Evolutionary conservation across 495 filamentous ascomycete genomes (phyloP).

Genomic region (Daldinia caldariorum): DNA sequence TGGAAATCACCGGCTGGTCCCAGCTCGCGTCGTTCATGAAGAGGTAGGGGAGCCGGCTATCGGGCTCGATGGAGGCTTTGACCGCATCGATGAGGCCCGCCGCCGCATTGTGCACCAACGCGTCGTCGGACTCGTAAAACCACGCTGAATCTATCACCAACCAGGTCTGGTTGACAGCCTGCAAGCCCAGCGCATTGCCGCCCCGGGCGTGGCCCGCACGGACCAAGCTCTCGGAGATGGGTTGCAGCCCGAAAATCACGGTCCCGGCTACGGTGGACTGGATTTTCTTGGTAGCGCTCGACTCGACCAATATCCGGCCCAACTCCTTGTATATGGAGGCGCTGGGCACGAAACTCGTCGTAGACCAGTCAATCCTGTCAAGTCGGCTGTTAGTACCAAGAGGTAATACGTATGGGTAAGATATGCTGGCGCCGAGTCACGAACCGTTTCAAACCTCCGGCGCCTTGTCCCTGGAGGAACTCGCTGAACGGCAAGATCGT

Average conservation of each 20-base stretch:
- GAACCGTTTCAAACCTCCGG: too few relatives aligned
- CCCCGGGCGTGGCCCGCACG: conserved; percentile 23
- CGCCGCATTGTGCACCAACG: not conserved
- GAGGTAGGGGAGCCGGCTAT: conserved; percentile 3
- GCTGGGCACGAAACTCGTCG: conserved; percentile 3
- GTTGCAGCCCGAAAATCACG: not conserved
- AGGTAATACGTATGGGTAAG: too few relatives aligned
- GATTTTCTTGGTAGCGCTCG: conserved; percentile 3
- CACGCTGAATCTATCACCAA: conserved; percentile 13
- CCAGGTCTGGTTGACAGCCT: conserved; percentile 27
- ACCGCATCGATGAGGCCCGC: conserved; percentile 1
- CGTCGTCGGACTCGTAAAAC: conserved; percentile 26
- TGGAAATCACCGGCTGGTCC: conserved; percentile 46
- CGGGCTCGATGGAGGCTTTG: not conserved
- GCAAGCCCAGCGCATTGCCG: conserved; percentile 44
- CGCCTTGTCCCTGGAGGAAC: not conserved
- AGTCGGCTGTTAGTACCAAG: too few relatives aligned
- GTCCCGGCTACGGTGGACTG: conserved; percentile 3
- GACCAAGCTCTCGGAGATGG: conserved; percentile 9
- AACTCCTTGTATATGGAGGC: conserved; percentile 15
- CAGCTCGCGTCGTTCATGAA: conserved; percentile 42
- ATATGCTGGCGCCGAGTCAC: too few relatives aligned
- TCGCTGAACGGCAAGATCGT: not conserved
- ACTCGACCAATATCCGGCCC: conserved; percentile 5
- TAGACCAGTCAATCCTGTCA: conserved; percentile 7